These are phyloP conservation scores for Chalaropsis ovoidea DNA, from an alignment of 2,329 filamentous ascomycete species.

Conservation along the genomic window DNA sequence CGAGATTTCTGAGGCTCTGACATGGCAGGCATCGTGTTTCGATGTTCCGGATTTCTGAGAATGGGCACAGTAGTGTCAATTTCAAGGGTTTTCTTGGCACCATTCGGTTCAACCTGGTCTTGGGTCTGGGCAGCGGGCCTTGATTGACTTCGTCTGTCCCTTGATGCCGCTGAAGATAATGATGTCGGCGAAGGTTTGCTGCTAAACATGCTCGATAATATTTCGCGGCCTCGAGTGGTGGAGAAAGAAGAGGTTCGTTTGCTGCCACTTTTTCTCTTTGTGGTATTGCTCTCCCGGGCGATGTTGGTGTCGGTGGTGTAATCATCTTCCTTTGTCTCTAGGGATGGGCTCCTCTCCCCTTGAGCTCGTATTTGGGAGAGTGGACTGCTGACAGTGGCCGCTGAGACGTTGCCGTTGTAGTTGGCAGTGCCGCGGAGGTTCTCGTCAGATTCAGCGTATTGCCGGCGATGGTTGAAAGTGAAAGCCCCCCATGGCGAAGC, in stretches of 20 bases:
- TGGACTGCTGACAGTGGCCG: conserved; percentile 1
- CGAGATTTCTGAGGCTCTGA: background rate
- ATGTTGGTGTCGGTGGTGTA: conserved; percentile 8
- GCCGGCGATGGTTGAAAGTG: conserved; percentile 16
- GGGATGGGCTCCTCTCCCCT: conserved; percentile 10
- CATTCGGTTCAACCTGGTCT: background rate
- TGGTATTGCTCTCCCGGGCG: background rate
- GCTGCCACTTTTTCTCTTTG: background rate
- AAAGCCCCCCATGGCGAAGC: conserved; percentile 18
- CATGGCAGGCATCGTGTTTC: conserved; percentile 5
- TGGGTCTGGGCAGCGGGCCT: background rate
- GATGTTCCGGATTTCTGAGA: conserved; percentile 7
- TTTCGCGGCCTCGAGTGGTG: conserved; percentile 16
- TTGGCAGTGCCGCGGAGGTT: background rate
- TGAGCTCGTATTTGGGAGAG: conserved; percentile 2
- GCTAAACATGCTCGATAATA: conserved; percentile 23
- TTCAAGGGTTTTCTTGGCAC: background rate
- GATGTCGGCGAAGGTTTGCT: conserved; percentile 5
- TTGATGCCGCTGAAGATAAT: background rate
- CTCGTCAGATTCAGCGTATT: conserved; percentile 11
- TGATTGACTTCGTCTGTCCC: conserved; percentile 2
- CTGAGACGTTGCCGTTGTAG: background rate
- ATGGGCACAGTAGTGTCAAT: background rate
- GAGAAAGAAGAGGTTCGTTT: conserved; percentile 9
- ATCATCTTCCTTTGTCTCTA: conserved; percentile 14